phyloP scores from a whole-genome alignment of 148 eudicot species.

The Chenopodium suecicum region DNA sequence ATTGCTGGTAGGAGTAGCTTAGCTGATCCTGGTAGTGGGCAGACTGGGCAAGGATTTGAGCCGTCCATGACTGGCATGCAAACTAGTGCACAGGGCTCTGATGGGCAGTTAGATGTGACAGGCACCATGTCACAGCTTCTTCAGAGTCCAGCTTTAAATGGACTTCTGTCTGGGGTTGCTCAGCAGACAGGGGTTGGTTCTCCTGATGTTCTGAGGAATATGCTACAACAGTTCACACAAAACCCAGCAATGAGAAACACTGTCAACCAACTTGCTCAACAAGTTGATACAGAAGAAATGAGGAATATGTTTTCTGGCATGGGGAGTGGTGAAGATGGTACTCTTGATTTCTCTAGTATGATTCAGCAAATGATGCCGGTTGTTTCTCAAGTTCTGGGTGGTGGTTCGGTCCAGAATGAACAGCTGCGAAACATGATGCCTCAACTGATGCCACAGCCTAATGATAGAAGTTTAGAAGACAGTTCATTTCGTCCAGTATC shows the following conservation, averaged over 20 bases:
- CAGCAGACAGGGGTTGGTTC: constrained; percentile 85
- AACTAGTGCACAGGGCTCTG: constrained; percentile 33
- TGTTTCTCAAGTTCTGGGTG: constrained; percentile 85
- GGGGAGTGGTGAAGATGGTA: constrained; percentile 59
- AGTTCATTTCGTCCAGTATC: constrained; percentile 26
- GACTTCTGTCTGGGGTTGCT: constrained; percentile 77
- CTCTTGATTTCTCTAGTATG: constrained; percentile 78
- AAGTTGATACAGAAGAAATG: constrained; percentile 58
- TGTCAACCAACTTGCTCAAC: constrained; percentile 88
- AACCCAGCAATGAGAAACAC: constrained; percentile 84
- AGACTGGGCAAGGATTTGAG: constrained; percentile 29
- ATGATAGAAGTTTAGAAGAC: constrained; percentile 29
- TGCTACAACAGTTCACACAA: constrained; percentile 80
- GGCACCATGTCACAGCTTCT: constrained; percentile 75
- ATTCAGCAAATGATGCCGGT: constrained; percentile 98
- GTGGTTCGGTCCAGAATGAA: constrained; percentile 41
- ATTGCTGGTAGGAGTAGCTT: constrained; percentile 27
- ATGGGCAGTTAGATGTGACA: constrained; percentile 50
- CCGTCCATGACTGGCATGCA: constrained; percentile 25
- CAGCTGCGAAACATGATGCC: constrained; percentile 24
- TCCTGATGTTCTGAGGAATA: constrained; percentile 71
- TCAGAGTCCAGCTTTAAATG: constrained; percentile 69
- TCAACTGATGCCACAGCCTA: constrained; percentile 22
- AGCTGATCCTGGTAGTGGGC: constrained; percentile 29
- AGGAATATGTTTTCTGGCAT: constrained; percentile 60